Evolutionary conservation across 345 rosid genomes (phyloP).

Genomic region (Boechera retrofracta): DNA sequence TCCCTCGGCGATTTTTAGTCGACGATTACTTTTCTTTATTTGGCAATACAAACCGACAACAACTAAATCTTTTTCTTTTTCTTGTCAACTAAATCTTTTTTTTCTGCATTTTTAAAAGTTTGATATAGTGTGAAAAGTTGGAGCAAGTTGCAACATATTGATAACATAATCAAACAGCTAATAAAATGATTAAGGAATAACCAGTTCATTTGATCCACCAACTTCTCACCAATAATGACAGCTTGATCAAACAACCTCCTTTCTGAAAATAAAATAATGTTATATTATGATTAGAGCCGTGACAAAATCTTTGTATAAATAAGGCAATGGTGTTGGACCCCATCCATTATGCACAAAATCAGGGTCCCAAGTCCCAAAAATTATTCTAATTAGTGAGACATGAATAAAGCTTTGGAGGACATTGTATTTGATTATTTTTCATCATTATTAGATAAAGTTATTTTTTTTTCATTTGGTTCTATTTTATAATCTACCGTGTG

Average conservation of each 20-base stretch:
- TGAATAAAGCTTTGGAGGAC: not conserved
- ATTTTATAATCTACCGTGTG: not conserved
- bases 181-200: conserved; percentile 32
- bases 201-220: conserved; percentile 39
- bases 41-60: not conserved
- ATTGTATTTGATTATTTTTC: not conserved
- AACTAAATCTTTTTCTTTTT: not conserved
- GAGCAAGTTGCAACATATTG: conserved; percentile 8
- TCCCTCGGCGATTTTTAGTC: not conserved
- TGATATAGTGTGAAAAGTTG: not conserved
- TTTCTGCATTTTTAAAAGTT: not conserved
- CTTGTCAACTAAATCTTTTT: conserved; percentile 9
- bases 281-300: not conserved
- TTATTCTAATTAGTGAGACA: not conserved
- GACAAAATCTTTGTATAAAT: conserved; percentile 3
- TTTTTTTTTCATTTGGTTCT: not conserved
- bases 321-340: conserved; percentile 1
- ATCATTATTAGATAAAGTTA: not conserved
- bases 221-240: conserved; percentile 38
- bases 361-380: not conserved
- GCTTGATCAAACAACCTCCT: conserved; percentile 24
- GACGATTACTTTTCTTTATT: not conserved
- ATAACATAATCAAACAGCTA: conserved; percentile 27
- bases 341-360: not conserved
- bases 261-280: not conserved